phyloP scores from a whole-genome alignment of 2,329 filamentous ascomycete genomes.

The Phyllosticta capitalensis region DNA sequence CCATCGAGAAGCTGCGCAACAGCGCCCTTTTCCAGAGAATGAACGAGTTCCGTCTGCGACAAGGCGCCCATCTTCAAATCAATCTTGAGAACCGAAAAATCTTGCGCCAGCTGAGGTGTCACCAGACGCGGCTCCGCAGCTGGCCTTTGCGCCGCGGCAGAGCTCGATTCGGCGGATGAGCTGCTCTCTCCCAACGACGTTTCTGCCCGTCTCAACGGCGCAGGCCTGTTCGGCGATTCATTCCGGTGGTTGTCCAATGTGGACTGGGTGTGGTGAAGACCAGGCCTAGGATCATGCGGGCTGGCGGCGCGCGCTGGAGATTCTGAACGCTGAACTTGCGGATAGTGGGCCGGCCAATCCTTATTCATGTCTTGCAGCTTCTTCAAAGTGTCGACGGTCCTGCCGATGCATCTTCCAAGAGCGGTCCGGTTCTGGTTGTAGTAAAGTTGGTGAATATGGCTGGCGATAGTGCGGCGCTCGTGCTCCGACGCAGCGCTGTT shows the following conservation, averaged over 20 bases:
- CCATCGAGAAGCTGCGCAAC: conserved; percentile 86
- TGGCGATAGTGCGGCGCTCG: conserved; percentile 60
- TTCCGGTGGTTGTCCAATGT: conserved; percentile 42
- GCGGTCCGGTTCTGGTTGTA: conserved; percentile 88
- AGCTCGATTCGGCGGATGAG: conserved; percentile 62
- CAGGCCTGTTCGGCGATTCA: conserved; percentile 36
- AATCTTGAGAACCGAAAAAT: conserved; percentile 91
- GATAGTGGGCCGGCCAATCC: conserved; percentile 91
- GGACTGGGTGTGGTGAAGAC: conserved; percentile 55
- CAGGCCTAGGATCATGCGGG: conserved; percentile 43
- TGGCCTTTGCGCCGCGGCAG: conserved; percentile 52
- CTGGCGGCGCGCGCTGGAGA: conserved; percentile 23
- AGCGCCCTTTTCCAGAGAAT: conserved; percentile 86
- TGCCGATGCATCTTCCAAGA: conserved; percentile 78
- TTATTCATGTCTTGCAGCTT: conserved; percentile 81
- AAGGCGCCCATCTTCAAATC: conserved; percentile 83
- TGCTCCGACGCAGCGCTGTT: conserved; percentile 43
- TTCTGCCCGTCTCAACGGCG: conserved; percentile 55
- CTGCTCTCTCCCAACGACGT: conserved; percentile 57
- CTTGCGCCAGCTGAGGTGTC: conserved; percentile 84
- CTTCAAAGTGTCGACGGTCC: conserved; percentile 74
- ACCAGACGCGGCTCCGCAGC: conserved; percentile 70
- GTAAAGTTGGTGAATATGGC: conserved; percentile 83
- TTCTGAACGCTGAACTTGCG: conserved; percentile 57
- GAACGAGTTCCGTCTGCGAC: conserved; percentile 82